Conservation (phyloP, 163 green algal genomes). For the Scenedesmus sp. region DNA sequence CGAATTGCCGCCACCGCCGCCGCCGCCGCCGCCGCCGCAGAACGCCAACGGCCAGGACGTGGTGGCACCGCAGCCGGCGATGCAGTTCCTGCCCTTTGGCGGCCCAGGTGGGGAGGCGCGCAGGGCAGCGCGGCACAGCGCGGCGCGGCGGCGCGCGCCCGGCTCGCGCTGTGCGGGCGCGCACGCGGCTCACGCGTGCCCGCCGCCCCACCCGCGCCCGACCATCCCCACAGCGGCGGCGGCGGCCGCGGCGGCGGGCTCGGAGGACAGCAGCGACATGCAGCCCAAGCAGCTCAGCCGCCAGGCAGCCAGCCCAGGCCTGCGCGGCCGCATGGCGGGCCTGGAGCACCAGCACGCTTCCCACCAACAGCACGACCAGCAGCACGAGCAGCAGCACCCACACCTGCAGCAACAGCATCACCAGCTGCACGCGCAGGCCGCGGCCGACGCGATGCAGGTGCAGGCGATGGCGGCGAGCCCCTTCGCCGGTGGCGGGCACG, state of each 20-base stretch:
- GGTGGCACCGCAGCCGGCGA: neutral
- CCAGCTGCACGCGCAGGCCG: neutral
- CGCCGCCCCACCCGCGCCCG: too few relatives aligned
- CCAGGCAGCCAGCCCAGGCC: slow-evolving; percentile 2
- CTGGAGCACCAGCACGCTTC: slow-evolving; percentile 21
- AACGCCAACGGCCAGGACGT: slow-evolving; percentile 26
- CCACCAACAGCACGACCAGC: slow-evolving; percentile 10
- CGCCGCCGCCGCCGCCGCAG: slow-evolving; percentile 4
- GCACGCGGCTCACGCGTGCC: too few relatives aligned
- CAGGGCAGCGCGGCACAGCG: too few relatives aligned
- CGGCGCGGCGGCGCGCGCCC: too few relatives aligned
- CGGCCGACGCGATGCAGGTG: slow-evolving; percentile 27
- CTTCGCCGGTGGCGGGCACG: too few relatives aligned
- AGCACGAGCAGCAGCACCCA: neutral
- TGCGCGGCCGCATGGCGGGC: neutral
- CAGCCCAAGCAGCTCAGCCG: slow-evolving; percentile 3
- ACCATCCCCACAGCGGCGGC: too few relatives aligned
- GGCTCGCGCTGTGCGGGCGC: too few relatives aligned
- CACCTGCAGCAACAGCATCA: slow-evolving; percentile 12
- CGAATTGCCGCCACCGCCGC: neutral
- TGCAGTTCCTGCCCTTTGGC: slow-evolving; percentile 37
- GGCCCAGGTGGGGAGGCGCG: slow-evolving; percentile 17
- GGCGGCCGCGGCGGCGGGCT: neutral
- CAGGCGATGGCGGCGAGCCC: slow-evolving; percentile 4
- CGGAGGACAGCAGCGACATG: neutral